Base-by-base conservation (phyloP, 139 green algal genomes). In the Chlamydomonas sphaeroides region DNA sequence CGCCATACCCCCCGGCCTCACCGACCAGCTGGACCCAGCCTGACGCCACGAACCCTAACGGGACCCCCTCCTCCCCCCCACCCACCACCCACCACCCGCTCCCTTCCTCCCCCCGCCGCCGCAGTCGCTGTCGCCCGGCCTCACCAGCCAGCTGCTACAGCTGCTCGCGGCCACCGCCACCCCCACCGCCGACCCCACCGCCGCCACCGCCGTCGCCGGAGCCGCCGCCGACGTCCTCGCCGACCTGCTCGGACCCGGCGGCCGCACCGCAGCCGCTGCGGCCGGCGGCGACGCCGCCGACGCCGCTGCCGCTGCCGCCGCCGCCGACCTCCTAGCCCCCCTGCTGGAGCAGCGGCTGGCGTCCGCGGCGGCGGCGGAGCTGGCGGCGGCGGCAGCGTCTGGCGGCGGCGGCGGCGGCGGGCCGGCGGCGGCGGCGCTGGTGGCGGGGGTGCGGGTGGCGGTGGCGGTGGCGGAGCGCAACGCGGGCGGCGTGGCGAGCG, bases 391-490 rank as follows among this genome's bases (percentile, higher is more conserved):
- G n/a, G 80, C 63, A 6, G 84, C 62, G 0, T 79, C 86, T 32
- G 56, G 70, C 7, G 72, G 26, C 49, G 63, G 72, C 20, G 79
- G 57, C 4, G 28, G 38, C 11, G 67, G 69, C 15, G 70, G 51
- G 21, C 51, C 38, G 0, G 56, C 56, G 36, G 23, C 82, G 71
- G 20, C 21, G 5, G 74, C 59, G 30, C 39, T 80, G 59, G 10
- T 61, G 38, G 74, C 61, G 59, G 45, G 21, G 59, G 26, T 70
- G n/a, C 59, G 59, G 18, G 57, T 80, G 59, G 74, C 74, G 59
- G 74, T 45, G 28, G 90, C 88, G n/a, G 35, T 90, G 15, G 80
- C 90, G 20, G 89, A 94, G 65, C 80, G 89, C 14, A 81, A 85
- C 26, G 67, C 84, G 20, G 87, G 61, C 45, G 72, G 48, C 26